These are phyloP conservation scores for Tuber microsphaerosporum DNA, from an alignment of 495 filamentous ascomycete genomes.

Conservation along the genomic window DNA sequence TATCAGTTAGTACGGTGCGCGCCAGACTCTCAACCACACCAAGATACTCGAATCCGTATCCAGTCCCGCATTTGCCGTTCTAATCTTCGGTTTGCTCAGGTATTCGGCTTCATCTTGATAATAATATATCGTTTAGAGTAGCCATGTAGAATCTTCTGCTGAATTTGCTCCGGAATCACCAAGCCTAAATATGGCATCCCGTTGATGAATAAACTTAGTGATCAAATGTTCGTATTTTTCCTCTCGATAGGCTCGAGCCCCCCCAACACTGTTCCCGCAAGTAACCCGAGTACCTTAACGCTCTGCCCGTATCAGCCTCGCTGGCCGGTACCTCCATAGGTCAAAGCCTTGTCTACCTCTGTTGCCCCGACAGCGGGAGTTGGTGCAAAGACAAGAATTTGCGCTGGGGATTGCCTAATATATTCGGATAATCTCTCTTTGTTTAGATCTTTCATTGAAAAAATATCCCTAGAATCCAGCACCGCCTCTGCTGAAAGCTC, in stretches of 20 bases:
- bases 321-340: slow-evolving; percentile 59
- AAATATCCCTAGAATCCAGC: slow-evolving; percentile 65
- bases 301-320: slow-evolving; percentile 63
- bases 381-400: slow-evolving; percentile 90
- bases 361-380: slow-evolving; percentile 90
- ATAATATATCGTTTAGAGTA: no score
- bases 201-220: slow-evolving; percentile 96
- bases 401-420: slow-evolving; percentile 73
- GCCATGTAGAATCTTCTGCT: no score
- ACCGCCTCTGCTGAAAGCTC: slow-evolving; percentile 82
- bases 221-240: slow-evolving; percentile 98
- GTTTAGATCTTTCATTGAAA: slow-evolving; percentile 59
- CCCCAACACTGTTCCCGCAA: slow-evolving; percentile 81
- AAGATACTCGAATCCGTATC: no score
- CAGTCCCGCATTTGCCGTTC: no score
- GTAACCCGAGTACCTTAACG: slow-evolving; percentile 68
- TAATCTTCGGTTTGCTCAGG: no score
- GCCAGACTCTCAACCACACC: no score
- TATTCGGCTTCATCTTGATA: no score
- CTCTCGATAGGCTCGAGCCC: slow-evolving; percentile 78
- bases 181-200: slow-evolving; percentile 80
- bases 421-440: slow-evolving; percentile 67
- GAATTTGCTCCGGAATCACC: slow-evolving; percentile 64
- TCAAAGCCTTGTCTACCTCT: slow-evolving; percentile 66
- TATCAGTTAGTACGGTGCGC: no score